Percentiles rank a stretch among this genome's conserved stretches.
phyloP scores from a whole-genome alignment of 1,284 basidiomycete genomes.

The Microbotryum lychnidis-dioicae region DNA sequence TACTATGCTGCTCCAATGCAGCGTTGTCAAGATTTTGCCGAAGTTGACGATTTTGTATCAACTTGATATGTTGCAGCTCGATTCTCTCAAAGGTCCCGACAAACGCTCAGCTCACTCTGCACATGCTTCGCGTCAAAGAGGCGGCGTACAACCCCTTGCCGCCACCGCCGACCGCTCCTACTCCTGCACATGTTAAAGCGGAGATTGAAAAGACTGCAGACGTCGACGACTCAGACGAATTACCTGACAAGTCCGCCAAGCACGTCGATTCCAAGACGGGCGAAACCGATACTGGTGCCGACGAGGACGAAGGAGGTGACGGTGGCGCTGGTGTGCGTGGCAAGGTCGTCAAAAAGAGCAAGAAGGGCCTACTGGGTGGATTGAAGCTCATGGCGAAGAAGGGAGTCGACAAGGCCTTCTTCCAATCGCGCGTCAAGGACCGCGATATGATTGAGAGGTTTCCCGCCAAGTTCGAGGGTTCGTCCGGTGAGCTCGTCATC shows the following conservation, averaged over 20 bases:
- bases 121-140: conserved; percentile 49
- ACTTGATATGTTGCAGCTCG: conserved; percentile 39
- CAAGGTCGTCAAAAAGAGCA: conserved; percentile 39
- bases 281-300: conserved; percentile 16
- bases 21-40: neutral
- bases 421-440: conserved; percentile 39
- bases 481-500: conserved; percentile 40
- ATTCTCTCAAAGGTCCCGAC: conserved; percentile 50
- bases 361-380: conserved; percentile 37
- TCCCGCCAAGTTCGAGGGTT: conserved; percentile 40
- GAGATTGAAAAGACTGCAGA: conserved; percentile 25
- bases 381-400: conserved; percentile 40
- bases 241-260: conserved; percentile 11
- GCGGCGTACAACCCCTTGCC: conserved; percentile 45
- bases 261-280: conserved; percentile 10
- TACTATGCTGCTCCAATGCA: too few relatives aligned
- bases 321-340: conserved; percentile 30
- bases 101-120: conserved; percentile 51
- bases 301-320: conserved; percentile 35
- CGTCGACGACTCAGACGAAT: conserved; percentile 2
- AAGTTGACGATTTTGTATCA: conserved; percentile 3
- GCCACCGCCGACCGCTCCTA: conserved; percentile 42
- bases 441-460: conserved; percentile 36
- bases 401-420: conserved; percentile 40
- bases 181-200: conserved; percentile 26